These are phyloP conservation scores for Xylaria acuta DNA, from an alignment of 495 filamentous ascomycete genomes.

Conservation along the genomic window DNA sequence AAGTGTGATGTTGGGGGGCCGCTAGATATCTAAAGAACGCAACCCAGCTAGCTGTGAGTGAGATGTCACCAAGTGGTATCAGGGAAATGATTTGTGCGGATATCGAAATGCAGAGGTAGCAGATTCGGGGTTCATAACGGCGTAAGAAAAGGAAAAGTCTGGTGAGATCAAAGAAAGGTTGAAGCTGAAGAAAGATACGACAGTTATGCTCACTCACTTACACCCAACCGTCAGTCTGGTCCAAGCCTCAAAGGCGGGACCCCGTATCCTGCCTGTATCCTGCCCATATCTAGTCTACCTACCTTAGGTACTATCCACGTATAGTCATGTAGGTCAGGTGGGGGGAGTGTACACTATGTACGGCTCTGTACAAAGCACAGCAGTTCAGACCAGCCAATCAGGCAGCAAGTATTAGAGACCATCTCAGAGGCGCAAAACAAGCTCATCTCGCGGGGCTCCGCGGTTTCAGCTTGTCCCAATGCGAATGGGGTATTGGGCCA, in stretches of 20 bases:
- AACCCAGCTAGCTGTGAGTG: background rate
- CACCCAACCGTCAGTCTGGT: background rate
- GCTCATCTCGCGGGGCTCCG: background rate
- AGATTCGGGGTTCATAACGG: background rate
- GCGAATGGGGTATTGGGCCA: background rate
- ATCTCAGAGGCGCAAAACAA: background rate
- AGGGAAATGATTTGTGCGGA: background rate
- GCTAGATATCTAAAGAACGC: background rate
- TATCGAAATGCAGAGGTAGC: background rate
- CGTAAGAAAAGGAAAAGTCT: background rate
- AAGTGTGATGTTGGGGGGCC: background rate
- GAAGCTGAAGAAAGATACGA: background rate
- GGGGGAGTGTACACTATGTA: background rate
- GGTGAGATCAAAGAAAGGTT: conserved; percentile 4
- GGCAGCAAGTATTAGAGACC: background rate
- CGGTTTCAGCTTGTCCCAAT: conserved; percentile 10
- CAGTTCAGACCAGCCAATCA: background rate
- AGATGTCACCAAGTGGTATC: background rate
- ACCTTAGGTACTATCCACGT: background rate
- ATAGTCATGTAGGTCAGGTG: background rate
- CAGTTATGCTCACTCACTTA: background rate
- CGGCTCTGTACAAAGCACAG: background rate
- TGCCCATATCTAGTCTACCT: too few species aligned
- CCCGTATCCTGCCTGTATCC: too few species aligned
- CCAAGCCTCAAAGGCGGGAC: background rate